A percentile compares a stretch with the other conserved stretches of the same genome.
phyloP scores from a whole-genome alignment of 2,329 filamentous ascomycete genomes.

The Calonectria ilicicola region DNA sequence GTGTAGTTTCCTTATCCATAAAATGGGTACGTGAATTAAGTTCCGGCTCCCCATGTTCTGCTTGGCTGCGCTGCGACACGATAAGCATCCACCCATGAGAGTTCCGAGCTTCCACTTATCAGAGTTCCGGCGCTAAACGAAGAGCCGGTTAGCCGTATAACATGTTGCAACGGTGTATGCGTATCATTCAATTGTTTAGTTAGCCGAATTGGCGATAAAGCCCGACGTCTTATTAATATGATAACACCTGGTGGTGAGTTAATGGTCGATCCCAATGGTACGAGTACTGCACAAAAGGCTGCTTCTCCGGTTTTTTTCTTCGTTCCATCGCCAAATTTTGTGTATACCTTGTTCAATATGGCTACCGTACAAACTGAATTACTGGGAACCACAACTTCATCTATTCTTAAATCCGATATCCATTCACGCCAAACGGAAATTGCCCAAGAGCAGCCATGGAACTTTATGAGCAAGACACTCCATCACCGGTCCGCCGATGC shows the following conservation, averaged over 20 bases:
- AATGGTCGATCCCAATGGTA: neutral
- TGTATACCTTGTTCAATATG: neutral
- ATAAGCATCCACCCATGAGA: neutral
- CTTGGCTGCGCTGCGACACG: too few relatives aligned
- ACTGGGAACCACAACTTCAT: too few relatives aligned
- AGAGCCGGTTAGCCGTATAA: neutral
- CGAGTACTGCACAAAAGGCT: neutral
- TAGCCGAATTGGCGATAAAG: neutral
- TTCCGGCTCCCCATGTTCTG: neutral
- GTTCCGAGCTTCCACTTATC: constrained; percentile 2
- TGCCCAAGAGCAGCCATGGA: neutral
- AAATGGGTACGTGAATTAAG: neutral
- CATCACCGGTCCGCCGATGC: neutral
- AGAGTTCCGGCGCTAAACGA: neutral
- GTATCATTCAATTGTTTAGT: neutral
- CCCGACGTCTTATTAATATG: neutral
- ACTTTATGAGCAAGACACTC: neutral
- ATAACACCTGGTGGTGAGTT: neutral
- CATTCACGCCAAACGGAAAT: neutral
- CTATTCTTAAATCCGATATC: too few relatives aligned
- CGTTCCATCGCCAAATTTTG: neutral
- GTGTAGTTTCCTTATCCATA: neutral
- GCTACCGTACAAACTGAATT: neutral
- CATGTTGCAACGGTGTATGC: neutral
- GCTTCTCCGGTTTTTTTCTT: neutral